Evolutionary conservation across 1,284 basidiomycete genomes (phyloP), one percentile per base, ranked within the genome.

Genomic region (Puccinia coronata): DNA sequence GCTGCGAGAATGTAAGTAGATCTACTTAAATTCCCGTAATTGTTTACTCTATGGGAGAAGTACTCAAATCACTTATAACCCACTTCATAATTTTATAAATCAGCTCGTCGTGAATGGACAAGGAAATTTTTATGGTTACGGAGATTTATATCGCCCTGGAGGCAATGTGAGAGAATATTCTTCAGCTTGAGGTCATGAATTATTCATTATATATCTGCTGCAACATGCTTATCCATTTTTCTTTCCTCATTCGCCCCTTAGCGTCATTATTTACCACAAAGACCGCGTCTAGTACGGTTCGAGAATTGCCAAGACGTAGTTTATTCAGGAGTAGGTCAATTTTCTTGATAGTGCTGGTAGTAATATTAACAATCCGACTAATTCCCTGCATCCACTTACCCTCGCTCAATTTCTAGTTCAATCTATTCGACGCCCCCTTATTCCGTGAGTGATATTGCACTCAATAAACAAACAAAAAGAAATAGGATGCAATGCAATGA

Each of bases 321-420:
- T 70, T 79, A 79, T 65, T 79, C 76, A 18, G 76, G 76, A 18
- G 76, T 79, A n/a, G 28, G 76, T 67, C 34, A 28, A 55, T 51
- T 28, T 67, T 43, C 47, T 14, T 31, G 2, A 12, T 5, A 74
- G 18, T 34, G 14, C 31, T 3, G 57, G 28, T 34, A 3, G 18
- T 16, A 39, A 51, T 39, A 6, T 5, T 39, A 34, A 63, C 34
- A 39, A 34, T 20, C 39, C 2, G 34, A 16, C 28, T 63, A 2
- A 0, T 20, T 63, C 16, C 34, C 20, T 39, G 18, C 28, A 34
- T 34, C 53, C 16, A 34, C n/a, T 0, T 43, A n/a, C 59, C n/a
- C 18, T 43, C 20, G 4, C 25, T 61, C 18, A 23, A 20, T 20
- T 14, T 14, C 43, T 39, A 77, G 75, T 36, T 77, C 20, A 67